These are phyloP conservation scores for Fusarium newnesense DNA, from an alignment of 2,329 filamentous ascomycete species.

Conservation along the genomic window DNA sequence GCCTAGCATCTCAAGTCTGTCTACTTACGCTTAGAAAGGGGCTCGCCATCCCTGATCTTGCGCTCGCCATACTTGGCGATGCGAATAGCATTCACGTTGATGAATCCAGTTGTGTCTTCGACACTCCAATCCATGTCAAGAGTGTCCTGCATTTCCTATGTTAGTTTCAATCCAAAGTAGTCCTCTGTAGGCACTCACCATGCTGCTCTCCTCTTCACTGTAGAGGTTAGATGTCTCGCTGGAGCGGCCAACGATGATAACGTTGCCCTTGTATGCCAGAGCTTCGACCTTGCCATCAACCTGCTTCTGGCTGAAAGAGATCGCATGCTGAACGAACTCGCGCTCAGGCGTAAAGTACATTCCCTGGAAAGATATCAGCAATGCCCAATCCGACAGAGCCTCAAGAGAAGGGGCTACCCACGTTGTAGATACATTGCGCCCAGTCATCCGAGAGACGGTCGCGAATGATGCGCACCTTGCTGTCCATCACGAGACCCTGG, in stretches of 20 bases:
- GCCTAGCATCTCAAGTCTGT: not conserved
- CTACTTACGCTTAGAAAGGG: not conserved
- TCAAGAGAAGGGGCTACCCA: not conserved
- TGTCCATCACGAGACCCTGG: not conserved
- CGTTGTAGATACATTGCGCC: not conserved
- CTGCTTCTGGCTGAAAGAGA: not conserved
- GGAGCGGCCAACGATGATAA: not conserved
- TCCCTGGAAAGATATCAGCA: not conserved
- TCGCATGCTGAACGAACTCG: not conserved
- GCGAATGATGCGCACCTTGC: not conserved
- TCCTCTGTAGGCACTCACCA: not conserved
- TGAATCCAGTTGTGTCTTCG: not conserved
- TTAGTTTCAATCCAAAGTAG: not conserved
- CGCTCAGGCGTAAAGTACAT: not conserved
- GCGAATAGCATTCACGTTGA: not conserved
- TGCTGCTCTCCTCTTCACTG: not conserved
- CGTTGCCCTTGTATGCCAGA: not conserved
- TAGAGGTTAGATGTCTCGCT: not conserved
- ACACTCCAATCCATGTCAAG: not conserved
- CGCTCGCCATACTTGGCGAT: not conserved
- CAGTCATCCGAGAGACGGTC: not conserved
- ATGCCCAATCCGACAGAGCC: not conserved
- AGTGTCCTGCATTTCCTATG: not conserved
- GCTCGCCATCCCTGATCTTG: not conserved
- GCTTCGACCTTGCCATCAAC: not conserved